These are phyloP conservation scores for Rusavskia elegans DNA, from an alignment of 495 filamentous ascomycete genomes.

Conservation along the genomic window DNA sequence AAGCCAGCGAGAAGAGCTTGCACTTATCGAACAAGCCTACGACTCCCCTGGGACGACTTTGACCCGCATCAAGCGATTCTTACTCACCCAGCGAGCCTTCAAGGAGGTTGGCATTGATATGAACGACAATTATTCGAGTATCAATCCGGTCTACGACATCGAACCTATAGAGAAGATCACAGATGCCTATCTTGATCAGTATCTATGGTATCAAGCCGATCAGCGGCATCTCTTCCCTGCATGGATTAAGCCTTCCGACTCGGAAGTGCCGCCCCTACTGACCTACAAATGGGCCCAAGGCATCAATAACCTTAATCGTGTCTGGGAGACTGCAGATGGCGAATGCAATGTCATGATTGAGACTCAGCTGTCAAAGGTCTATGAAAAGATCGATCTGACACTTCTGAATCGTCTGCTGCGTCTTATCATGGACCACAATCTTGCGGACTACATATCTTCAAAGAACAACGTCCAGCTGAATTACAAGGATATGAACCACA, in stretches of 20 bases:
- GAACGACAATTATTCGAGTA: conserved; percentile 99
- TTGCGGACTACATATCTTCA: conserved; percentile 96
- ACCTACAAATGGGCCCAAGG: conserved; percentile 99
- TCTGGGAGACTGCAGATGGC: conserved; percentile 90
- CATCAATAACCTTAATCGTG: conserved; percentile 96
- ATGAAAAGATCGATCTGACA: conserved; percentile 98
- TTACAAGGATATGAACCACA: conserved; percentile 99
- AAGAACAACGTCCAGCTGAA: conserved; percentile 99
- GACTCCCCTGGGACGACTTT: conserved; percentile 94
- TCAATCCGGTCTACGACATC: conserved; percentile 98
- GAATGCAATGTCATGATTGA: conserved; percentile 99
- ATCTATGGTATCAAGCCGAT: conserved; percentile 98
- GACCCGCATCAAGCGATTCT: conserved; percentile 92
- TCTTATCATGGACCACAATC: conserved; percentile 98
- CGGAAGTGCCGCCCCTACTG: conserved; percentile 91
- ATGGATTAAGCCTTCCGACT: conserved; percentile 99
- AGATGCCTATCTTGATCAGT: conserved; percentile 96
- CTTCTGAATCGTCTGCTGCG: conserved; percentile 83
- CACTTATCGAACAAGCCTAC: conserved; percentile 96
- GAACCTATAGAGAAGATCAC: conserved; percentile 99
- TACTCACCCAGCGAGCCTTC: conserved; percentile 93
- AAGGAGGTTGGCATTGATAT: conserved; percentile 99
- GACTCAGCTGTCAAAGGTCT: conserved; percentile 94
- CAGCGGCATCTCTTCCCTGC: conserved; percentile 95
- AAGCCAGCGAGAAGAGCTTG: conserved; percentile 92